A percentile compares a stretch with the other conserved stretches of the same genome.
phyloP scores from a whole-genome alignment of 768 basidiomycete genomes.

The Kwoniella bestiolae region DNA sequence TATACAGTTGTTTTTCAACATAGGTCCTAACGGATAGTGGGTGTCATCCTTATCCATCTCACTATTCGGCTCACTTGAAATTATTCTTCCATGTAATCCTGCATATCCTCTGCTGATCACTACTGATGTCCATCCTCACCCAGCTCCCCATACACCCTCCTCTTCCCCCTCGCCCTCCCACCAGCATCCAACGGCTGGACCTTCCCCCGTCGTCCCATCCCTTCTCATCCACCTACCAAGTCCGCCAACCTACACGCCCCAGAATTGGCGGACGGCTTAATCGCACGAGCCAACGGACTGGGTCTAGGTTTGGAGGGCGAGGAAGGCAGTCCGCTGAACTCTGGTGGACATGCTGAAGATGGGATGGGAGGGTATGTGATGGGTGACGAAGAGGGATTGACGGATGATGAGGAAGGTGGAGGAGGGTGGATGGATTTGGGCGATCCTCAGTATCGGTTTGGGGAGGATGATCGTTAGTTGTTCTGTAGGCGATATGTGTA shows the following conservation, averaged over 20 bases:
- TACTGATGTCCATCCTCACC: background rate
- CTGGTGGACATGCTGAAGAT: constrained; percentile 33
- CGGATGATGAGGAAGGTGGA: constrained; percentile 69
- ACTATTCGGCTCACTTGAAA: too few species aligned
- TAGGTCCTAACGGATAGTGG: constrained; percentile 79
- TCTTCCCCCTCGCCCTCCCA: constrained; percentile 76
- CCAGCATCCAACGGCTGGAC: constrained; percentile 81
- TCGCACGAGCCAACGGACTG: constrained; percentile 63
- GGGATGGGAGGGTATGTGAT: constrained; percentile 39
- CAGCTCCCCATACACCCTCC: constrained; percentile 76
- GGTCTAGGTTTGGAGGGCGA: constrained; percentile 60
- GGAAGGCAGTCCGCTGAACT: constrained; percentile 60
- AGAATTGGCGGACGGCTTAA: constrained; percentile 39
- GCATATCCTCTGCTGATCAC: too few species aligned
- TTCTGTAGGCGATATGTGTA: background rate
- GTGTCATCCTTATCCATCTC: constrained; percentile 54
- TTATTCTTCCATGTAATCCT: too few species aligned
- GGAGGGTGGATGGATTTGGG: constrained; percentile 48
- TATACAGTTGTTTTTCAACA: constrained; percentile 82
- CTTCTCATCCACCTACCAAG: constrained; percentile 21
- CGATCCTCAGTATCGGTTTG: constrained; percentile 9
- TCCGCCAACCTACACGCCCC: constrained; percentile 37
- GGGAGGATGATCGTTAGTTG: background rate
- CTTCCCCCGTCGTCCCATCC: constrained; percentile 39
- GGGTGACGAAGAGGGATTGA: constrained; percentile 69